Percentiles rank a stretch among this genome's conserved stretches.
phyloP scores from a whole-genome alignment of 1,284 basidiomycete species.

The Sporisorium sorghi region DNA sequence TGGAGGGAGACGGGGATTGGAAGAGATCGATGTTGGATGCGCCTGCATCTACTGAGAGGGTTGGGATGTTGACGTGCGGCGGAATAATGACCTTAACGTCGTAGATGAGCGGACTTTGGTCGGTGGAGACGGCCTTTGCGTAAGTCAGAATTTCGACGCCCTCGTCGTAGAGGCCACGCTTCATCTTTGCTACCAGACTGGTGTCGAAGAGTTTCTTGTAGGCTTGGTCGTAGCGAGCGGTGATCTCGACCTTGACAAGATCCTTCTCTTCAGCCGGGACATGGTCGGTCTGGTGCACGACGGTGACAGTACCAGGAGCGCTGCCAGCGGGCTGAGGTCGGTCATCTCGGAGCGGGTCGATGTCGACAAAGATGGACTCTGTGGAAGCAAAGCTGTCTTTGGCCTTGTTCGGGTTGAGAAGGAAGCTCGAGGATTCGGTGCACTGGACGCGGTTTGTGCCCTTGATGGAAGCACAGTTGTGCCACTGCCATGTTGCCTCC shows the following conservation, averaged over 20 bases:
- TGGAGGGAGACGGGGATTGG: slow-evolving; percentile 5
- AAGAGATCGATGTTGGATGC: slow-evolving; percentile 51
- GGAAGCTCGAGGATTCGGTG: slow-evolving; percentile 37
- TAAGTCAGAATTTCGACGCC: slow-evolving; percentile 56
- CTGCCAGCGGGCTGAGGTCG: slow-evolving; percentile 41
- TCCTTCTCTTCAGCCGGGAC: slow-evolving; percentile 31
- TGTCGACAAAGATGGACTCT: slow-evolving; percentile 55
- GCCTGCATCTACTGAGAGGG: slow-evolving; percentile 42
- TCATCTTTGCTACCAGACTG: slow-evolving; percentile 56
- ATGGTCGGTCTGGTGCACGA: slow-evolving; percentile 33
- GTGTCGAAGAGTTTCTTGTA: slow-evolving; percentile 51
- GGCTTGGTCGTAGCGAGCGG: slow-evolving; percentile 51
- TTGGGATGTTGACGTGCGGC: slow-evolving; percentile 43
- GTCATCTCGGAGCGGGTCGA: slow-evolving; percentile 40
- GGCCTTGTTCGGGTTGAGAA: slow-evolving; percentile 47
- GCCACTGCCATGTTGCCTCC: slow-evolving; percentile 50
- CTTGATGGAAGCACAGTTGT: slow-evolving; percentile 45
- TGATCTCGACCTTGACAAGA: slow-evolving; percentile 56
- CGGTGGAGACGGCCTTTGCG: slow-evolving; percentile 41
- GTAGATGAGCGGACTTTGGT: slow-evolving; percentile 49
- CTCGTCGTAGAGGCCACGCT: slow-evolving; percentile 52
- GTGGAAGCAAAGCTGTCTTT: slow-evolving; percentile 49
- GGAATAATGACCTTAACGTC: slow-evolving; percentile 58
- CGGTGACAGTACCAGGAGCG: slow-evolving; percentile 40
- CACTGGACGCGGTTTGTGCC: slow-evolving; percentile 43